phyloP scores from a whole-genome alignment of 2,329 filamentous ascomycete species.

The Claviceps paspali region DNA sequence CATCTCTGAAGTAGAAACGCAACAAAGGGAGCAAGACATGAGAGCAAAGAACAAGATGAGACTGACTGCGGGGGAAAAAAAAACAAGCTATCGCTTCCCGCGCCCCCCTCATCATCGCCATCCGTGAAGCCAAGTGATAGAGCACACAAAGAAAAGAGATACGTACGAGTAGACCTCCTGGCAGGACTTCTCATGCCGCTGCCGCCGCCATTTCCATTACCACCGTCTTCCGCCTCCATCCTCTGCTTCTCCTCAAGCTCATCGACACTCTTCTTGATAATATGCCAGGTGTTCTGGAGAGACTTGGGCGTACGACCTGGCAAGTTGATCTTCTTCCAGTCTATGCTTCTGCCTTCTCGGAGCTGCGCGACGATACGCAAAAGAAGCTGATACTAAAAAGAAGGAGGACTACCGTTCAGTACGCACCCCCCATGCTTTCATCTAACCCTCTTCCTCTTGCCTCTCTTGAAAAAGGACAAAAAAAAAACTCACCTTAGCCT shows the following conservation, averaged over 20 bases:
- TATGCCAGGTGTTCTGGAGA: conserved; percentile 22
- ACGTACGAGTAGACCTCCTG: conserved; percentile 12
- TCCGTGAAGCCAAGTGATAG: not conserved
- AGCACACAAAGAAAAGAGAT: not conserved
- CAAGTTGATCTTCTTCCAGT: conserved; percentile 21
- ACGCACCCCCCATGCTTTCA: not conserved
- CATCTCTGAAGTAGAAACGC: too few species aligned
- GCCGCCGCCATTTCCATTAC: not conserved
- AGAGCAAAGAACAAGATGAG: not conserved
- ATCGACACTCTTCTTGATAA: conserved; percentile 19
- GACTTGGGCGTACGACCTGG: conserved; percentile 23
- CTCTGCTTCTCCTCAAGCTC: conserved; percentile 17
- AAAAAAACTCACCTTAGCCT: conserved; percentile 16
- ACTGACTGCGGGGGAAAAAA: too few species aligned
- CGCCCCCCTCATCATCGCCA: not conserved
- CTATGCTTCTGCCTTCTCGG: conserved; percentile 19
- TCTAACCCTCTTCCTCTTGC: too few species aligned
- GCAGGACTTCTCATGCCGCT: not conserved
- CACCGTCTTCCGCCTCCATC: not conserved
- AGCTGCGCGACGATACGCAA: conserved; percentile 20
- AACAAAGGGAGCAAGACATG: not conserved
- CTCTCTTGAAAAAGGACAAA: not conserved
- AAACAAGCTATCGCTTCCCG: not conserved
- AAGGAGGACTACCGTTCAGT: not conserved
- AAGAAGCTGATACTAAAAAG: conserved; percentile 18